These are phyloP conservation scores for Saccharomycopsis fibuligera DNA, from an alignment of 805 yeast species.

Conservation along the genomic window DNA sequence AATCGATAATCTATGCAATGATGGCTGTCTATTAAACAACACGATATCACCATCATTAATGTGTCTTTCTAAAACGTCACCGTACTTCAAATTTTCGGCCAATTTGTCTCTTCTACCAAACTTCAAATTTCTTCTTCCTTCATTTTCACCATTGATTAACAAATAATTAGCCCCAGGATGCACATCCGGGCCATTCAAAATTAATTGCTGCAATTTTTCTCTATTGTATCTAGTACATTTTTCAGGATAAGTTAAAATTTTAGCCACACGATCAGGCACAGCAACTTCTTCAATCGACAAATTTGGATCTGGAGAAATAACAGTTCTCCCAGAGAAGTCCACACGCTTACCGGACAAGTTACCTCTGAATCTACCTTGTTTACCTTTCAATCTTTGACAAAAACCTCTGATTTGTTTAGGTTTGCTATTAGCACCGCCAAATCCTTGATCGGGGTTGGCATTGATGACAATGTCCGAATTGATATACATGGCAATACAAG, in stretches of 20 bases:
- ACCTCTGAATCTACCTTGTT: constrained; percentile 98
- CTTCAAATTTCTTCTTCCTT: constrained; percentile 78
- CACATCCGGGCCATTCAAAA: constrained; percentile 75
- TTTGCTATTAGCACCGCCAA: constrained; percentile 49
- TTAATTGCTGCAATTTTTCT: constrained; percentile 64
- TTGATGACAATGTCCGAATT: constrained; percentile 68
- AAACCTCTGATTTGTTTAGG: constrained; percentile 87
- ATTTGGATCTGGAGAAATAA: constrained; percentile 97
- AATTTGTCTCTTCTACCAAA: constrained; percentile 79
- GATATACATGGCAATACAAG: constrained; percentile 94
- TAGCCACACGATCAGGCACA: constrained; percentile 95
- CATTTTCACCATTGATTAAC: constrained; percentile 68
- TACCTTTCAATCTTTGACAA: constrained; percentile 96
- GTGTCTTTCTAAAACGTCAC: constrained; percentile 95
- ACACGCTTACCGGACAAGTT: constrained; percentile 97
- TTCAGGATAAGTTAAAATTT: constrained; percentile 93
- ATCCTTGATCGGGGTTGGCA: constrained; percentile 66
- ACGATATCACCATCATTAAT: constrained; percentile 96
- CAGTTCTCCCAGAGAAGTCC: constrained; percentile 97
- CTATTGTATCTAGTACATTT: constrained; percentile 83
- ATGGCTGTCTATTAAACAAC: constrained; percentile 94
- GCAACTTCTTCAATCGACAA: constrained; percentile 94
- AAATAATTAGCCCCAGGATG: constrained; percentile 98
- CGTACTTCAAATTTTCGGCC: constrained; percentile 71
- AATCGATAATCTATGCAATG: constrained; percentile 89